Evolutionary conservation across 1,284 basidiomycete species (phyloP), one percentile per base, ranked within the genome.

Genomic region (Cutaneotrichosporon dermatis): DNA sequence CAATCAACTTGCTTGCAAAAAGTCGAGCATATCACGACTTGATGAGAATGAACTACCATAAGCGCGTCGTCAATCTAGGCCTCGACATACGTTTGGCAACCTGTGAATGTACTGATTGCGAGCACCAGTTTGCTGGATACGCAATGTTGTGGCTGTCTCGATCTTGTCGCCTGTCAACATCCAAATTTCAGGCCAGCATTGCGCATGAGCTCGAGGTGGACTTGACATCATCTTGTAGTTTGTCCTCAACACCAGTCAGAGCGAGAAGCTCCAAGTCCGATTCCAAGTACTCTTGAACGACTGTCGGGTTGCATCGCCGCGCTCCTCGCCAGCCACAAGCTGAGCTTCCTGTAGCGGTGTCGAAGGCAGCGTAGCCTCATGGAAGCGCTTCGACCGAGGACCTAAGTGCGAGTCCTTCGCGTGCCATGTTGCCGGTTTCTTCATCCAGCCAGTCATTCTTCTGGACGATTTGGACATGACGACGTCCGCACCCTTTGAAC

Each of bases 131-230:
- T 99, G 36, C 91, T 96, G 41, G 92, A 97, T 63, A 98, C 93
- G 1, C 94, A 69, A 99, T 99, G 77, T 94, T 37, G 94, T 90
- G 6, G 96, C 96, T 3, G 96, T 99, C 81, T 99, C 96, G 63
- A 99, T 93, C 81, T 99, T 99, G 79, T 99, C 96, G 0, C 96
- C 96, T 0, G 96, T 99, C 69, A 99, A 81, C 96, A 99, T 99
- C 96, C 96, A 99, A 58, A 99, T 97, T 82, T 92, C 97, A 99
- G 88, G 2, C 95, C 95, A 0, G 95, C 96, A 74, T 99, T 99
- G 63, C 94, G 82, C 65, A 99, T 77, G 51, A 98, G 75, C 79
- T 99, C 96, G 62, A 99, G 79, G 96, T 98, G 44, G 87, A 85
- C 76, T 90, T 94, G 68, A 99, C 95, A 43, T 95, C 94, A 60